Conservation (phyloP, 192 early-diverging fungal genomes). For the Backusella tarrabulga region DNA sequence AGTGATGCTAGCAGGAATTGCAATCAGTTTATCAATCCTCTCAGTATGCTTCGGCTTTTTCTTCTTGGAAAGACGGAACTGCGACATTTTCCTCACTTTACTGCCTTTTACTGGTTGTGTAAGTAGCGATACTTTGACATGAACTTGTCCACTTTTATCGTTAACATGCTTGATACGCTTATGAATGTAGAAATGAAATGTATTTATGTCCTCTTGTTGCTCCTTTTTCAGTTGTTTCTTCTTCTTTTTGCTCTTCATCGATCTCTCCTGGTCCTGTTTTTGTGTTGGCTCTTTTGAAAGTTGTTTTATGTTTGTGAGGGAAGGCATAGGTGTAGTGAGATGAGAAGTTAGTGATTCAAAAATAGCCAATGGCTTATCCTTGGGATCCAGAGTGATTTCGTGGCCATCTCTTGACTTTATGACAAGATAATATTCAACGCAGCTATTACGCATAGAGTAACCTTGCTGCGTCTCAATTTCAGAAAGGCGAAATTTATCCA, state of each 20-base stretch:
- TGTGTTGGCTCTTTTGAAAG: conserved; percentile 7
- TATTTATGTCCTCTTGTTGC: background rate
- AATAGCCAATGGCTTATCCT: conserved; percentile 49
- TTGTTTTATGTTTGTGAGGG: conserved; percentile 34
- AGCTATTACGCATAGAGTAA: conserved; percentile 14
- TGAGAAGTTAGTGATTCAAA: conserved; percentile 46
- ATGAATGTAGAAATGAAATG: conserved; percentile 45
- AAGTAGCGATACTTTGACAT: conserved; percentile 24
- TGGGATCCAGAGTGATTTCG: conserved; percentile 33
- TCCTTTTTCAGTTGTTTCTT: conserved; percentile 14
- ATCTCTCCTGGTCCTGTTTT: background rate
- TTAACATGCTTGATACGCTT: conserved; percentile 40
- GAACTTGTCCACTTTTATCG: conserved; percentile 17
- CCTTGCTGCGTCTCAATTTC: conserved; percentile 42
- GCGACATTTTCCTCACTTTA: background rate
- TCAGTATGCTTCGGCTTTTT: conserved; percentile 19
- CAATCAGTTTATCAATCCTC: conserved; percentile 35
- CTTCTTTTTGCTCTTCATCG: background rate
- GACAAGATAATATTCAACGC: conserved; percentile 46
- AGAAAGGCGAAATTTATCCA: conserved; percentile 51
- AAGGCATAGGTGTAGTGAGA: conserved; percentile 43
- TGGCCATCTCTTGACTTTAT: conserved; percentile 48
- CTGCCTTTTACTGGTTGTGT: background rate
- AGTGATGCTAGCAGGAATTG: conserved; percentile 36
- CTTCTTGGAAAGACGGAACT: background rate